Base-by-base conservation (phyloP, 2,329 filamentous ascomycete species). In the Thelonectria blattea region DNA sequence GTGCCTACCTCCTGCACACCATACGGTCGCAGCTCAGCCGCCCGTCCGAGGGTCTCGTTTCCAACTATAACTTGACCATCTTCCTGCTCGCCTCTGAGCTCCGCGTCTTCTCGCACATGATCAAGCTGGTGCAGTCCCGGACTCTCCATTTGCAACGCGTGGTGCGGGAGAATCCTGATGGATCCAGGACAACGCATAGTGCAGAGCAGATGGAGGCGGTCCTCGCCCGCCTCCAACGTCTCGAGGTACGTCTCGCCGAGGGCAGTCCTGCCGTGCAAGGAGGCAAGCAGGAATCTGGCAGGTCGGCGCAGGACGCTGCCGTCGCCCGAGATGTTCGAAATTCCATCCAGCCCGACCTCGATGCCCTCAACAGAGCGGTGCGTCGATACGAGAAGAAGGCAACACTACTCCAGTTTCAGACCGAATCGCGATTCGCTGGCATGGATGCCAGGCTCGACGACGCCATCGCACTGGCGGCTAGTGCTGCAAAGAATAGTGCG, bases 321-420 rank as follows among this genome's bases (percentile, higher is more conserved):
- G 74, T 84, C 39, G 77, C 81, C 48, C 81, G 79, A 5, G 88
- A 91, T 60, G 82, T 91, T 12, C 85, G 87, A 43, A 86, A 85
- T 61, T 79, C 81, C 27, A 81, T 94, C 11, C 90, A 93, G 66
- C 89, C 92, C 0, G 92, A 97, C 60, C 83, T 98, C 6, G 93
- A 97, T 69, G 91, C 92, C 0, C 80, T 98, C 32, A 95, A 93
- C 68, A 88, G 94, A 49, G 93, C 94, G 4, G 90, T 98, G 46
- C 86, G 94, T 18, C 88, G 92, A 37, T 97, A 97, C 70, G 94
- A 98, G 78, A 97, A 96, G 78, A 91, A 93, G 69, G 88, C 90
- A 5, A 89, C 89, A 0, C 81, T 93, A 8, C 84, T 93, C 27
- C 85, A 91, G 10, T 83, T 90, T 56, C 89, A 94, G 71, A 91